Percentiles rank a stretch among this genome's conserved stretches.
Evolutionary conservation across 1,139 yeast genomes (phyloP).

Genomic region (Groenewaldozyma sp.): DNA sequence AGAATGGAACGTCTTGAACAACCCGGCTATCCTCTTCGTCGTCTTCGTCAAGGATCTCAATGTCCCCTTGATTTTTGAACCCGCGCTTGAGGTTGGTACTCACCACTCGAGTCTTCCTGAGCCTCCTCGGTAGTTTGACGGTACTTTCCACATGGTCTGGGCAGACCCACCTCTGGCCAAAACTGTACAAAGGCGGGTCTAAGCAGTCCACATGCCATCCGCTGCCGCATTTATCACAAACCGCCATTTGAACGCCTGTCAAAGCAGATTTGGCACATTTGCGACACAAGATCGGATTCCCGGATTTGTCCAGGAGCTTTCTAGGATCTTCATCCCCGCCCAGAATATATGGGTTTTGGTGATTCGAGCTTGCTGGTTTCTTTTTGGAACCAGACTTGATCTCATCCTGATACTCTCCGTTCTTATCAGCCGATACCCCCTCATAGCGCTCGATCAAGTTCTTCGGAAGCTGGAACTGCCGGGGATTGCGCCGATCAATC

Average conservation of each 20-base stretch:
- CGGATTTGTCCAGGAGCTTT: constrained; percentile 53
- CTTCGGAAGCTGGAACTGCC: constrained; percentile 63
- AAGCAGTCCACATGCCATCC: constrained; percentile 92
- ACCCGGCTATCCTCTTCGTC: constrained; percentile 23
- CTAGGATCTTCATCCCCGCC: constrained; percentile 54
- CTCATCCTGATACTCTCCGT: constrained; percentile 64
- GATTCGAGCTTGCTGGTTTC: constrained; percentile 20
- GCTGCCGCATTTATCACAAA: constrained; percentile 81
- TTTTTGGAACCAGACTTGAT: constrained; percentile 31
- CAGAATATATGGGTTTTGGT: constrained; percentile 7
- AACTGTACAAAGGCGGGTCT: constrained; percentile 67
- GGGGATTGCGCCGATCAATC: constrained; percentile 54
- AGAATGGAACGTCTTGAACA: constrained; percentile 38
- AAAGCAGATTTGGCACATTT: constrained; percentile 67
- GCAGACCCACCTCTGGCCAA: constrained; percentile 87
- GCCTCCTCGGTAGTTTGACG: constrained; percentile 37
- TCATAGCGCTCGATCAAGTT: constrained; percentile 62
- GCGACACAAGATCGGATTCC: constrained; percentile 60
- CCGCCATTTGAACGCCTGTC: constrained; percentile 44
- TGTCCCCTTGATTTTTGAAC: constrained; percentile 55
- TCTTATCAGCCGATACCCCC: constrained; percentile 57
- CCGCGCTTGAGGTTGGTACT: constrained; percentile 54
- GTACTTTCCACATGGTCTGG: constrained; percentile 74
- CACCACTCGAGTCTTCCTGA: constrained; percentile 45
- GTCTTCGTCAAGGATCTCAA: constrained; percentile 44